phyloP scores from a whole-genome alignment of 83 land plant genomes.

The Diphasiastrum complanatum region DNA sequence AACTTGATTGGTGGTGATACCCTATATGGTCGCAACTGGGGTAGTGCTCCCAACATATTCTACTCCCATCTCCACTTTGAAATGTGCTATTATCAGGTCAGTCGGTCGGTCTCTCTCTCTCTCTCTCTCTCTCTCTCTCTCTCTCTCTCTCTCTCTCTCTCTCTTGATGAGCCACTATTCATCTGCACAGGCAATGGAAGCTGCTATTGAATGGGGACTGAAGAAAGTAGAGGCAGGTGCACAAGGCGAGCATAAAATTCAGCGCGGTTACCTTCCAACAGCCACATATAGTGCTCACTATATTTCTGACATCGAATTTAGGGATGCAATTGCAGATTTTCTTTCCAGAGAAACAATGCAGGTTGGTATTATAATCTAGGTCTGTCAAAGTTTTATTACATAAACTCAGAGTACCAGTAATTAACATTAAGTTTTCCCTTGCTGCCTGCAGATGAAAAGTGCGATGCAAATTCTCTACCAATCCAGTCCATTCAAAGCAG shows the following conservation, averaged over 20 bases:
- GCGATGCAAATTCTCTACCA: too few species aligned
- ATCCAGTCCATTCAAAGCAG: too few species aligned
- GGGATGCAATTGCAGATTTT: conserved; percentile 56
- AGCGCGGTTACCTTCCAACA: conserved; percentile 87
- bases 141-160: conserved; percentile 4
- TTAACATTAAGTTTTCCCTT: too few species aligned
- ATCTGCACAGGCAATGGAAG: conserved; percentile 87
- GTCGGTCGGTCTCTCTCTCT: background rate
- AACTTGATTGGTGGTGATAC: conserved; percentile 93
- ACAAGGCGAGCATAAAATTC: conserved; percentile 97
- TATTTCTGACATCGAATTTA: conserved; percentile 54
- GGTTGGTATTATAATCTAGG: too few species aligned
- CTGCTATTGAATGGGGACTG: conserved; percentile 82
- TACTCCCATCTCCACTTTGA: conserved; percentile 92
- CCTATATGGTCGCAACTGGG: conserved; percentile 90
- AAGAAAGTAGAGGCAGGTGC: conserved; percentile 95
- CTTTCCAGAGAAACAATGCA: conserved; percentile 60
- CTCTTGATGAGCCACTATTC: background rate
- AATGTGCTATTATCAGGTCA: conserved; percentile 98
- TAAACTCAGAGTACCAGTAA: too few species aligned
- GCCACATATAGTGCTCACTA: conserved; percentile 93
- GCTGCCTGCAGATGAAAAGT: too few species aligned
- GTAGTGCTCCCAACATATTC: conserved; percentile 58
- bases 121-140: background rate
- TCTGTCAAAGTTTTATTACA: too few species aligned